These are phyloP conservation scores for Leptographium lundbergii DNA, from an alignment of 2,329 filamentous ascomycete species.

Conservation along the genomic window DNA sequence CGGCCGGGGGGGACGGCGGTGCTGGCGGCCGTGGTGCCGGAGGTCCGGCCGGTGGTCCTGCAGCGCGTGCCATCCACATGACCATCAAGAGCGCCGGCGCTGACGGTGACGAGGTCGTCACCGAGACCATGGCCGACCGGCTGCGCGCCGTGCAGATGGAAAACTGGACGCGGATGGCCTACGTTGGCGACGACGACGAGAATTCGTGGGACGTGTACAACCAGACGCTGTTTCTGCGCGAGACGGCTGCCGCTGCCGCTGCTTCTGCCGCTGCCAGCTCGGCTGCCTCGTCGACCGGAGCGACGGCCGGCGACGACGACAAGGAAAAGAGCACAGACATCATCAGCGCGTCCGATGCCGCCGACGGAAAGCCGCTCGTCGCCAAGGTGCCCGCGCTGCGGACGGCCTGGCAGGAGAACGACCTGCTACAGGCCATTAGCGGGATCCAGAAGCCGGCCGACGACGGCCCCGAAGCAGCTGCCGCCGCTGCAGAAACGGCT, in stretches of 20 bases:
- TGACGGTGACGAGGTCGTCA: conserved; percentile 42
- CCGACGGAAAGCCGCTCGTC: conserved; percentile 16
- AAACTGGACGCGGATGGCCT: conserved; percentile 66
- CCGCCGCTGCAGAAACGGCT: background rate
- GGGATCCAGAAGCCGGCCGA: conserved; percentile 19
- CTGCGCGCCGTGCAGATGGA: conserved; percentile 72
- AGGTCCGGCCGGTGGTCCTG: conserved; percentile 21
- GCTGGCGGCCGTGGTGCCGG: conserved; percentile 20
- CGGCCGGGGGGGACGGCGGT: conserved; percentile 15
- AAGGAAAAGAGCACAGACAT: conserved; percentile 17
- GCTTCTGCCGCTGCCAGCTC: conserved; percentile 7
- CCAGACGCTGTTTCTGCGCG: conserved; percentile 50
- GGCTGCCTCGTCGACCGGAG: conserved; percentile 1
- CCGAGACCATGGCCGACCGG: conserved; percentile 61
- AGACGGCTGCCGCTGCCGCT: conserved; percentile 10
- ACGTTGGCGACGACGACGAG: conserved; percentile 68
- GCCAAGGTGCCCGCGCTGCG: conserved; percentile 25
- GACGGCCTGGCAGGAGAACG: conserved; percentile 29
- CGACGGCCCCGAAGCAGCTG: background rate
- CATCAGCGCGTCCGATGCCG: conserved; percentile 6
- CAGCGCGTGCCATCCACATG: conserved; percentile 71
- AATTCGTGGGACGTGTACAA: conserved; percentile 66
- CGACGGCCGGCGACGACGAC: conserved; percentile 8
- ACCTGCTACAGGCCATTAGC: conserved; percentile 33
- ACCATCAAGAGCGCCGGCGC: conserved; percentile 68